These are phyloP conservation scores for Meyerozyma guilliermondii DNA, from an alignment of 1,139 yeast species.

Conservation along the genomic window DNA sequence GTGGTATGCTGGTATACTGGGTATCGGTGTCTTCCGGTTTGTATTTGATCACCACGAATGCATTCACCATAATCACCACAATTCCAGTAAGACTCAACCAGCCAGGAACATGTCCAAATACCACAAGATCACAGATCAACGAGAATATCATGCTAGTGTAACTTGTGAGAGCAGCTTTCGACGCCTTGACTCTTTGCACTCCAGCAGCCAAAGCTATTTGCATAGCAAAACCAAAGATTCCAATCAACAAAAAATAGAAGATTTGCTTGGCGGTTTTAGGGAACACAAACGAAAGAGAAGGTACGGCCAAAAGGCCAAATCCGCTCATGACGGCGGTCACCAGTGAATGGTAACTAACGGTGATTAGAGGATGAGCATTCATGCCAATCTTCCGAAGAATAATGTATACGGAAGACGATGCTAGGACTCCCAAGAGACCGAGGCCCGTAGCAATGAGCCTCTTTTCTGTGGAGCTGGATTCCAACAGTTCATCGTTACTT, in stretches of 20 bases:
- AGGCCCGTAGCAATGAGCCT: slow-evolving; percentile 55
- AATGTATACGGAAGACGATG: slow-evolving; percentile 69
- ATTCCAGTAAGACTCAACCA: slow-evolving; percentile 67
- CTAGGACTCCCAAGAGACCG: slow-evolving; percentile 65
- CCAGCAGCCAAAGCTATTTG: slow-evolving; percentile 80
- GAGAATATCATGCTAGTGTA: slow-evolving; percentile 80
- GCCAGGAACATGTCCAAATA: slow-evolving; percentile 75
- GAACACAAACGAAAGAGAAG: slow-evolving; percentile 53
- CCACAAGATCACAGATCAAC: slow-evolving; percentile 63
- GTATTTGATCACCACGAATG: slow-evolving; percentile 51
- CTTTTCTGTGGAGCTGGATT: slow-evolving; percentile 35
- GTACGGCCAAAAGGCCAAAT: slow-evolving; percentile 49
- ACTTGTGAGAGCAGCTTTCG: slow-evolving; percentile 68
- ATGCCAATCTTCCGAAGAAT: slow-evolving; percentile 71
- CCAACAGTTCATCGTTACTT: slow-evolving; percentile 26
- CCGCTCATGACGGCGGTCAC: slow-evolving; percentile 53
- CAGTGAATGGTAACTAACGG: slow-evolving; percentile 73
- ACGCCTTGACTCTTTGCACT: slow-evolving; percentile 75
- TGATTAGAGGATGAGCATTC: slow-evolving; percentile 71
- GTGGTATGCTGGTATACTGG: slow-evolving; percentile 7
- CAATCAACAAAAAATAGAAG: slow-evolving; percentile 56
- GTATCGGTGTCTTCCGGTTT: slow-evolving; percentile 30
- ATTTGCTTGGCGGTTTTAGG: slow-evolving; percentile 64
- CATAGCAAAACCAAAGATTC: slow-evolving; percentile 76
- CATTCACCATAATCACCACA: slow-evolving; percentile 59